These are phyloP conservation scores for Ceratobasidium sp. DNA, from an alignment of 1,284 basidiomycete species.

Conservation along the genomic window DNA sequence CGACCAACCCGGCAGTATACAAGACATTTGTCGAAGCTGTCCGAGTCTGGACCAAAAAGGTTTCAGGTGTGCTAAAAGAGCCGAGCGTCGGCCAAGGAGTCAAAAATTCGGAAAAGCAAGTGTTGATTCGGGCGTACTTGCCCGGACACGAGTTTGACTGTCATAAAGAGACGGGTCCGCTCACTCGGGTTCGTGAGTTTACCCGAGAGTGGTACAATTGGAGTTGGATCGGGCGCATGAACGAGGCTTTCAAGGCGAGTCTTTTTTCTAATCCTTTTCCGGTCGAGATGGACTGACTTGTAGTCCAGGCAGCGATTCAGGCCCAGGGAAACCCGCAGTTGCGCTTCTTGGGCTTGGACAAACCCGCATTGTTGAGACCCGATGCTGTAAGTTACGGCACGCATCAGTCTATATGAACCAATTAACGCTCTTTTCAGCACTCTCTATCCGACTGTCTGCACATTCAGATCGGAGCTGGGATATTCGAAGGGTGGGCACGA, in stretches of 20 bases:
- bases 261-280: conserved; percentile 1
- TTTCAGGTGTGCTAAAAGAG: conserved; percentile 54
- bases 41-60: conserved; percentile 59
- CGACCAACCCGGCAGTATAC: conserved; percentile 61
- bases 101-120: conserved; percentile 51
- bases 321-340: conserved; percentile 59
- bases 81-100: conserved; percentile 40
- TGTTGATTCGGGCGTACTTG: conserved; percentile 65
- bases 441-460: conserved; percentile 67
- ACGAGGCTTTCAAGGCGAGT: conserved; percentile 62
- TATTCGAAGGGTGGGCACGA: conserved; percentile 73
- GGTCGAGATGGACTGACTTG: conserved; percentile 17
- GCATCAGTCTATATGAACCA: not conserved
- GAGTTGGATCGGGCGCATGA: conserved; percentile 64
- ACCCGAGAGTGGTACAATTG: conserved; percentile 66
- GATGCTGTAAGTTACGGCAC: conserved; percentile 61
- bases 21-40: conserved; percentile 64
- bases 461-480: conserved; percentile 67
- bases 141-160: conserved; percentile 68
- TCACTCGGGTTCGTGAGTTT: conserved; percentile 53
- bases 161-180: conserved; percentile 52
- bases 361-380: conserved; percentile 64
- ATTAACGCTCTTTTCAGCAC: conserved; percentile 54
- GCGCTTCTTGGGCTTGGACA: conserved; percentile 65
- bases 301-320: conserved; percentile 54